These are phyloP conservation scores for Neckera pumila DNA, from an alignment of 225 moss, liverwort and hornwort genomes.

Conservation along the genomic window DNA sequence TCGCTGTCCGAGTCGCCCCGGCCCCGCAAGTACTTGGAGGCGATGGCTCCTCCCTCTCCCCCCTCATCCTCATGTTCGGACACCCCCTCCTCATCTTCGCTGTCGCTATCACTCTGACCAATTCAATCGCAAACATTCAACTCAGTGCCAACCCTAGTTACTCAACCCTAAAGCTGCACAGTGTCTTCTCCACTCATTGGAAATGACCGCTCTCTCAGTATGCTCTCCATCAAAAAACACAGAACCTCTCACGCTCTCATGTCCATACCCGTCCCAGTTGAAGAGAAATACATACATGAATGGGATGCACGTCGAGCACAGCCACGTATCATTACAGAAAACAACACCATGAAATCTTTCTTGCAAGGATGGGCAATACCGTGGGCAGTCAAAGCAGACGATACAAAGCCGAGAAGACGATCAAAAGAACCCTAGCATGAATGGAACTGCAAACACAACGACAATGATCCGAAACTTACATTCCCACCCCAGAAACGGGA, in stretches of 20 bases:
- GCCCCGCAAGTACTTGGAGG: slow-evolving; percentile 22
- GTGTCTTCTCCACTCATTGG: neutral
- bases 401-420: neutral
- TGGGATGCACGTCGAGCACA: neutral
- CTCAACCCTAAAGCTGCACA: neutral
- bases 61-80: slow-evolving; percentile 11
- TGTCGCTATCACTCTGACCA: slow-evolving; percentile 12
- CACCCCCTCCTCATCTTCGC: slow-evolving; percentile 17
- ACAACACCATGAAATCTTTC: neutral
- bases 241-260: neutral
- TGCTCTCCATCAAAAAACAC: neutral
- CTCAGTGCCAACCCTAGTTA: neutral
- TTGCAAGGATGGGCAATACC: neutral
- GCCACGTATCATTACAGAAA: neutral
- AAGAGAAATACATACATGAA: neutral
- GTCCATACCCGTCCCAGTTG: neutral
- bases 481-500: slow-evolving; percentile 26
- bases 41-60: neutral
- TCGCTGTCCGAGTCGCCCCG: slow-evolving; percentile 58
- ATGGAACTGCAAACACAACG: neutral
- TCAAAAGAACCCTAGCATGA: neutral
- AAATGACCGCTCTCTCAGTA: neutral
- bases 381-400: neutral
- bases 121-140: neutral
- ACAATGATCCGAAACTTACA: neutral